Evolutionary conservation across 805 yeast genomes (phyloP), one percentile per base, ranked within the genome.

Genomic region (Metschnikowia continentalis): DNA sequence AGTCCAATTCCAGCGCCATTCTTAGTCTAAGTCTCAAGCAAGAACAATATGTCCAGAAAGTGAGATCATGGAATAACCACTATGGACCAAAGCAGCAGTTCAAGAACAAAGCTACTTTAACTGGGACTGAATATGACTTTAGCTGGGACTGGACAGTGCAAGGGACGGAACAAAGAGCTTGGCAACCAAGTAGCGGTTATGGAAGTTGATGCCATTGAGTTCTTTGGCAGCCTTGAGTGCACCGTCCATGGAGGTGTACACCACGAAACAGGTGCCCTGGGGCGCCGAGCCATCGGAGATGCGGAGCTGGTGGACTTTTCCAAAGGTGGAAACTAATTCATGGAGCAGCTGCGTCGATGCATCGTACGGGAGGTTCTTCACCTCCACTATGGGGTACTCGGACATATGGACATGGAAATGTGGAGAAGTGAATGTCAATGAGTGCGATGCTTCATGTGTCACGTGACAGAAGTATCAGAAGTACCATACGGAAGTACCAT

Each of bases 101-200:
- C 30, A 26, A 26, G 8, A 23, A 23, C 6, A 26, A 26, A 26
- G 10, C 1, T 10, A 26, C 30, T 8, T 26, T 23, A 23, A 3
- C 10, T 23, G 11, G 30, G 8, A 26, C 30, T 8, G 2, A 14
- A 20, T 14, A 6, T 38, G 17, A 22, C 30, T 6, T 17, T 13
- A 15, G n/a, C 26, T 37, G 13, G 8, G 13, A 13, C 7, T 37
- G 26, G 40, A 14, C 13, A n/a, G 6, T 6, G 26, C 5, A 23
- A 32, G 6, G 13, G 42, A 14, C 15, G 26, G 19, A 1, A 26
- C 30, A 26, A 23, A 39, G 32, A 39, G 8, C n/a, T 13, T 22
- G 32, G 82, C 80, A 23, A 83, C 83, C 33, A 83, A 58, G 58
- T 83, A 83, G 49, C 88, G 59, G 7, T 83, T 82, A 52, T 79